A percentile compares a stretch with the other conserved stretches of the same genome.
Conservation (phyloP, 2,329 filamentous ascomycete genomes). For the Orbilia ellipsospora region DNA sequence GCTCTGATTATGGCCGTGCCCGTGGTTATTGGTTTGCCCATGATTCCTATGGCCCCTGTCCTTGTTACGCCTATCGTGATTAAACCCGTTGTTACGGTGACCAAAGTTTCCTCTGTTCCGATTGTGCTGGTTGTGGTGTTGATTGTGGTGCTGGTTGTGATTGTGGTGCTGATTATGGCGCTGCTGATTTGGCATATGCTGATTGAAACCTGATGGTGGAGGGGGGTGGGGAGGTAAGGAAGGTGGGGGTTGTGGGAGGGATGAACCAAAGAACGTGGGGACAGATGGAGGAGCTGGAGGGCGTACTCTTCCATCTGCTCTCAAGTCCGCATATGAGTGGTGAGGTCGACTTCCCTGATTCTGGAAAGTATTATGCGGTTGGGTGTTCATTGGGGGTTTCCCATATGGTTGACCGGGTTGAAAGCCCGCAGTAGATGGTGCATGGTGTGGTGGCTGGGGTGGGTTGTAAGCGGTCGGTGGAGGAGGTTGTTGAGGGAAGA, state of each 20-base stretch:
- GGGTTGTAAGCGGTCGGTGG: conserved; percentile 40
- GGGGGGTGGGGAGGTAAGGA: conserved; percentile 51
- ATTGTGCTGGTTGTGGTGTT: conserved; percentile 42
- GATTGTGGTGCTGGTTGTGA: conserved; percentile 19
- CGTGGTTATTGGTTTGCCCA: conserved; percentile 24
- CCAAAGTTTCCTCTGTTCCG: conserved; percentile 50
- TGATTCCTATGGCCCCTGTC: conserved; percentile 37
- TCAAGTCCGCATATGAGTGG: conserved; percentile 48
- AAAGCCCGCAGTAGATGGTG: conserved; percentile 24
- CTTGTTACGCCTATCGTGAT: conserved; percentile 50
- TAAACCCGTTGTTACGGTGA: conserved; percentile 47
- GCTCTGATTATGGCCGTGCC: conserved; percentile 20
- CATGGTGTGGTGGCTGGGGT: conserved; percentile 38
- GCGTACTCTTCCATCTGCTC: conserved; percentile 43
- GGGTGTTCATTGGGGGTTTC: conserved; percentile 30
- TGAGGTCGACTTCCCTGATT: conserved; percentile 41
- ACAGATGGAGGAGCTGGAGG: conserved; percentile 50
- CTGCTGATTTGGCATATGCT: conserved; percentile 44
- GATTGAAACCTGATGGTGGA: conserved; percentile 39
- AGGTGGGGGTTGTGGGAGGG: conserved; percentile 48
- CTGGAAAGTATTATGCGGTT: conserved; percentile 40
- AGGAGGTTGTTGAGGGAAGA: conserved; percentile 53
- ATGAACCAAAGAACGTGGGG: conserved; percentile 49
- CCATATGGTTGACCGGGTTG: conserved; percentile 38
- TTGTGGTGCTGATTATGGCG: conserved; percentile 34